Evolutionary conservation across 495 filamentous ascomycete genomes (phyloP), one percentile per base, ranked within the genome.

Genomic region (Xylaria curta): DNA sequence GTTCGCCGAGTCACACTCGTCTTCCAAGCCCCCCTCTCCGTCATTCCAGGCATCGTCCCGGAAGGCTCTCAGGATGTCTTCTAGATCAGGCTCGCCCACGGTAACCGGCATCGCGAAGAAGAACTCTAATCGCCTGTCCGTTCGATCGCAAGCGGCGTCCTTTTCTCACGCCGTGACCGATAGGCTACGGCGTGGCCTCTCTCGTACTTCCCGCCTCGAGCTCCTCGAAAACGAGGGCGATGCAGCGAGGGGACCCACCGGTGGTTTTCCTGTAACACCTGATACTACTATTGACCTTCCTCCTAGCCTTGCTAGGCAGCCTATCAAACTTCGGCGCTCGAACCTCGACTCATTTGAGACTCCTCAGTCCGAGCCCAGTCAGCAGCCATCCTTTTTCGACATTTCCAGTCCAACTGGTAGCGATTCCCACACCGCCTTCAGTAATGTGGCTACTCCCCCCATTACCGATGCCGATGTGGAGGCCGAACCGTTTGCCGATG

Each of bases 401-500:
- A 78, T 78, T 0, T 79, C 79, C 4, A 88, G 84, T 71, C 83
- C 83, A 2, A 81, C 81, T 4, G 82, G 78, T 8, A 85, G 80
- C 63, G 81, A 84, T 59, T 80, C 82, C 2, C 81, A 85, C 31
- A 82, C 85, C 26, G 74, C 82, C 40, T 89, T 86, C 72, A 83
- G 85, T 38, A 85, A 83, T 72, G 87, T 89, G 71, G 86, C 86
- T 60, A 89, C 87, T n/a, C 86, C 86, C 17, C 86, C 86, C 10
- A 81, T 88, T 60, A 88, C 85, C 3, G 86, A 87, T 66, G 81
- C 85, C 2, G 87, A 88, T 58, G 86, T 84, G 1, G 86, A 87
- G 69, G 80, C 82, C 2, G 87, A 88, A 53, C 79, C 85, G 10
- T 86, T 87, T 72, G 83, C 75, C 40, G 85, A 85, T 62, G 76